Evolutionary conservation across 495 filamentous ascomycete genomes (phyloP).

Genomic region (Aspergillus taichungensis): DNA sequence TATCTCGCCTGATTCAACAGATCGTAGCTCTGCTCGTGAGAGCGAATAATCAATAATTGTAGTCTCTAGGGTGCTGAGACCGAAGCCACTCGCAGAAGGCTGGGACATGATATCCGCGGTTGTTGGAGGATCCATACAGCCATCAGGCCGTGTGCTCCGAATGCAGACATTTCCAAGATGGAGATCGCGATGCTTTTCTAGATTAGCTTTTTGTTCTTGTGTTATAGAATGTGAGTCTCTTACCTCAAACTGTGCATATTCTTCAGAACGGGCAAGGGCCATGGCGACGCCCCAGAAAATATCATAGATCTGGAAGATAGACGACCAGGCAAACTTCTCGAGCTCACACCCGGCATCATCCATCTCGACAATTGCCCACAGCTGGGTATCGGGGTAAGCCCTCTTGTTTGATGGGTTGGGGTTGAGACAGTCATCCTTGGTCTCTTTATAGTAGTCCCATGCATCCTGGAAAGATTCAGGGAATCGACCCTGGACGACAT

Average conservation of each 20-base stretch:
- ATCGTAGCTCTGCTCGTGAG: slow-evolving; percentile 48
- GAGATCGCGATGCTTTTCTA: slow-evolving; percentile 65
- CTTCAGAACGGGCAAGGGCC: slow-evolving; percentile 68
- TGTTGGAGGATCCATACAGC: slow-evolving; percentile 26
- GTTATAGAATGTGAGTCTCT: slow-evolving; percentile 1
- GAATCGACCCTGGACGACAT: slow-evolving; percentile 63
- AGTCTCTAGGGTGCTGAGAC: slow-evolving; percentile 60
- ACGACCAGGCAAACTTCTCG: slow-evolving; percentile 49
- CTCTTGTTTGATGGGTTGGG: slow-evolving; percentile 55
- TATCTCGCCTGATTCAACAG: slow-evolving; percentile 16
- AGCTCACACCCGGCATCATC: slow-evolving; percentile 76
- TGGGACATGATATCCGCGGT: slow-evolving; percentile 20
- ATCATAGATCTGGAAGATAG: slow-evolving; percentile 63
- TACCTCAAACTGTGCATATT: slow-evolving; percentile 65
- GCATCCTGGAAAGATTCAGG: slow-evolving; percentile 54
- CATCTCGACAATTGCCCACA: slow-evolving; percentile 79
- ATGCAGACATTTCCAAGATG: slow-evolving; percentile 86
- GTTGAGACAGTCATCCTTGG: slow-evolving; percentile 50
- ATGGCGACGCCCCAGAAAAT: slow-evolving; percentile 76
- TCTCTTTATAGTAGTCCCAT: slow-evolving; percentile 53
- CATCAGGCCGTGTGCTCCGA: slow-evolving; percentile 29
- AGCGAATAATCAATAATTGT: slow-evolving; percentile 90
- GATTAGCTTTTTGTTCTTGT: not conserved
- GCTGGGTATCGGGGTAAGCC: slow-evolving; percentile 55
- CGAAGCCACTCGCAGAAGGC: slow-evolving; percentile 44